These are phyloP conservation scores for Hippophae tibetana DNA, from an alignment of 306 rosid genomes.

Conservation along the genomic window DNA sequence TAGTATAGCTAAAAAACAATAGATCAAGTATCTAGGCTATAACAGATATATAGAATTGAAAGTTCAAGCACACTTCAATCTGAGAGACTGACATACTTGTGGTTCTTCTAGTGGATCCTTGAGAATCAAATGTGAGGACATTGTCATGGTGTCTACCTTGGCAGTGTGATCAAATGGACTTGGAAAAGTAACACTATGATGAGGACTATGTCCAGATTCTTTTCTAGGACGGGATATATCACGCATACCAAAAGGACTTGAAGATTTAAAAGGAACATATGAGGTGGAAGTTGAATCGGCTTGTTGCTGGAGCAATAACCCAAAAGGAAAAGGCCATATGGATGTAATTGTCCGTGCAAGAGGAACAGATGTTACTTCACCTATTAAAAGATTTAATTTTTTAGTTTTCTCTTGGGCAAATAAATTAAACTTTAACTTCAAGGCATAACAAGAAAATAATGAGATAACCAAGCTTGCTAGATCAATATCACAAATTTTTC, in stretches of 20 bases:
- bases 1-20: constrained; percentile 3
- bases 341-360: constrained; percentile 51
- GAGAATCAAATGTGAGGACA: constrained; percentile 72
- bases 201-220: constrained; percentile 36
- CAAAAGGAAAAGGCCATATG: constrained; percentile 93
- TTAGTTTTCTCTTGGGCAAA: neutral
- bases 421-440: constrained; percentile 2
- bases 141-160: constrained; percentile 47
- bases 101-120: constrained; percentile 82
- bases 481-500: too few relatives aligned
- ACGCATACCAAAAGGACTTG: constrained; percentile 51
- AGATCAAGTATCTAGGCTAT: constrained; percentile 2
- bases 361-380: constrained; percentile 69
- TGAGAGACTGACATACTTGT: constrained; percentile 34
- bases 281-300: constrained; percentile 40
- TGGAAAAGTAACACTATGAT: constrained; percentile 15
- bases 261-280: constrained; percentile 40
- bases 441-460: neutral
- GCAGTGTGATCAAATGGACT: constrained; percentile 34
- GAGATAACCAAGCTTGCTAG: neutral
- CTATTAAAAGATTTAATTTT: constrained; percentile 27
- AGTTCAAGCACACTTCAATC: constrained; percentile 2
- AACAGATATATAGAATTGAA: constrained; percentile 9
- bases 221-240: constrained; percentile 39
- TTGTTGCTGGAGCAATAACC: constrained; percentile 76